Evolutionary conservation across 345 rosid species (phyloP), one percentile per base, ranked within the genome.

Genomic region (Erucastrum elatum): DNA sequence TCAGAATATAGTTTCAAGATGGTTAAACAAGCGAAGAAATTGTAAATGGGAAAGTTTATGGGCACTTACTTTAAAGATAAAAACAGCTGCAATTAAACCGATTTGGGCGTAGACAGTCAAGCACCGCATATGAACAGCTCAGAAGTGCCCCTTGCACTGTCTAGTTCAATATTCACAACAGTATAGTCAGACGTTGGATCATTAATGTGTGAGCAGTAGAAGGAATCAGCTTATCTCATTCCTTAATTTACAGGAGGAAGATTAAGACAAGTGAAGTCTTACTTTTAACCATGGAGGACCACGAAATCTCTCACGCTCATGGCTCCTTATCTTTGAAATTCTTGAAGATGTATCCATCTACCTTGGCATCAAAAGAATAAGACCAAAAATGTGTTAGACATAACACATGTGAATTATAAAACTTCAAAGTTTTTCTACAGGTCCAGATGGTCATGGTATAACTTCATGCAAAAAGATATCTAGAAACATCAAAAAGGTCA

Each of bases 211-310:
- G 11, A n/a, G 53, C 37, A 64, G 72, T 30, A 64, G 75, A 4
- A 75, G 16, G 26, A 74, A 69, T 51, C 31, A 65, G 44, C 25
- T 49, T 21, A 56, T 74, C 66, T 49, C 49, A 67, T 67, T 63
- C 16, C 10, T 49, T 8, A 27, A 5, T 15, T 15, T 33, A 39
- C 26, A 66, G 27, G 31, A 26, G 21, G 21, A 21, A 30, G 30
- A 55, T 64, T 2, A 75, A 49, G 59, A 67, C 21, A 76, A 53
- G 65, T 26, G 67, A 64, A 44, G 75, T 17, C 21, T 71, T 85
- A 93, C 99, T 93, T 91, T 91, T 82, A 95, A 76, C 99, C 99
- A 93, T 41, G 94, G 88, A 81, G 98, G 99, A 65, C 98, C 99
- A 5, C 85, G 93, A 51, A 95, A 94, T 77, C 99, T 91, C 82